phyloP scores from a whole-genome alignment of 2,329 filamentous ascomycete genomes.

The Colletotrichum falcatum region DNA sequence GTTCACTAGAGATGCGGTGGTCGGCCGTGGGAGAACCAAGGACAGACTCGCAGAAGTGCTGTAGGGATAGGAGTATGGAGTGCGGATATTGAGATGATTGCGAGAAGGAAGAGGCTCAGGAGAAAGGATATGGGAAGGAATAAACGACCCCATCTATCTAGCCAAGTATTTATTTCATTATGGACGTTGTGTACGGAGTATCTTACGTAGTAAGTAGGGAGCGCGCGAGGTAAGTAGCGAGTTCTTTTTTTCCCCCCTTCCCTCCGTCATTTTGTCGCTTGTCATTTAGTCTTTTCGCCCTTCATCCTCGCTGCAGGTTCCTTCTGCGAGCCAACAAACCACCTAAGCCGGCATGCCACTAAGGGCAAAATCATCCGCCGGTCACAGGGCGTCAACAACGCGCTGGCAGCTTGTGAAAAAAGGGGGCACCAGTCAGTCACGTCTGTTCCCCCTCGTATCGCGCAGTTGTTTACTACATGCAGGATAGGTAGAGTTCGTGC shows the following conservation, averaged over 20 bases:
- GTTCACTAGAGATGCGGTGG: background rate
- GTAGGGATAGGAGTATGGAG: no score
- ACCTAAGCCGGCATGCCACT: slow-evolving; percentile 16
- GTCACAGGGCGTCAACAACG: slow-evolving; percentile 31
- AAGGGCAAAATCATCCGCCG: slow-evolving; percentile 14
- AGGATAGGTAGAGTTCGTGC: slow-evolving; percentile 26
- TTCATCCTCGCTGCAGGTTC: background rate
- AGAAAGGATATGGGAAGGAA: background rate
- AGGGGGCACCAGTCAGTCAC: slow-evolving; percentile 9
- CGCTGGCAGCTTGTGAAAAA: slow-evolving; percentile 21
- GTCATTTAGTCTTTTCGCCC: background rate
- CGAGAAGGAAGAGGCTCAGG: no score
- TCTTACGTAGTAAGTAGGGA: no score
- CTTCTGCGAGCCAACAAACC: background rate
- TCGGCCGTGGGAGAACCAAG: background rate
- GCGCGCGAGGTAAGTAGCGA: background rate
- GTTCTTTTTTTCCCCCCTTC: no score
- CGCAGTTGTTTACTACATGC: background rate
- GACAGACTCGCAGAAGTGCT: background rate
- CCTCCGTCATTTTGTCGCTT: background rate
- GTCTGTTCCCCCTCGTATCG: background rate
- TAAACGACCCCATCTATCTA: background rate
- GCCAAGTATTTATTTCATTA: background rate
- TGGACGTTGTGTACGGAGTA: no score
- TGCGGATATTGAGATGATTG: background rate